These are phyloP conservation scores for Epichloe festucae DNA, from an alignment of 2,329 filamentous ascomycete genomes.

Conservation along the genomic window DNA sequence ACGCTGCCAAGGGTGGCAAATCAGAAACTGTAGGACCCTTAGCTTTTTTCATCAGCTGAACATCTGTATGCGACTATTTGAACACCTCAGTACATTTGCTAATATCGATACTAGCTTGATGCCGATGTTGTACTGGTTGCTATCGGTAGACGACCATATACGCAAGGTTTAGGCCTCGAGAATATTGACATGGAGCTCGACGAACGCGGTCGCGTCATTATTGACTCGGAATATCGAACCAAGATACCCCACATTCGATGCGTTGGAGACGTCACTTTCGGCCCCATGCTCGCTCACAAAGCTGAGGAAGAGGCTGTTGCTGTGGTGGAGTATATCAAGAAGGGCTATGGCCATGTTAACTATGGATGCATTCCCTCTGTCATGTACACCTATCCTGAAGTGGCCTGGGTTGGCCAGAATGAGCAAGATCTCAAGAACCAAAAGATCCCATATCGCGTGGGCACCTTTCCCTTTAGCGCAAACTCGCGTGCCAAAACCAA, in stretches of 20 bases:
- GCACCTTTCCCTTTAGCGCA: conserved; percentile 92
- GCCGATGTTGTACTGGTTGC: conserved; percentile 93
- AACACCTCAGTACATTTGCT: conserved; percentile 6
- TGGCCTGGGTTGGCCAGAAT: conserved; percentile 96
- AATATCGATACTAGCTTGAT: conserved; percentile 50
- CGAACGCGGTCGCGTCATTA: conserved; percentile 86
- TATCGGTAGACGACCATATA: conserved; percentile 93
- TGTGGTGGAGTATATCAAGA: conserved; percentile 92
- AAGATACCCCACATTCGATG: conserved; percentile 95
- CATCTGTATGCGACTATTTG: neutral
- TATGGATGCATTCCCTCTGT: conserved; percentile 95
- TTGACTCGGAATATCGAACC: conserved; percentile 97
- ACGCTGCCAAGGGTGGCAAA: conserved; percentile 94
- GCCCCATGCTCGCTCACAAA: conserved; percentile 98
- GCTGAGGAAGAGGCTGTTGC: conserved; percentile 96
- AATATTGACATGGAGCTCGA: conserved; percentile 87
- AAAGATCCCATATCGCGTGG: conserved; percentile 83
- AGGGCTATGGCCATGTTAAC: conserved; percentile 97
- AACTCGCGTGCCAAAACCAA: conserved; percentile 99
- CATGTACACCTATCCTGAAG: conserved; percentile 99
- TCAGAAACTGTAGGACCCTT: conserved; percentile 58
- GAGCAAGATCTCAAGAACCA: conserved; percentile 89
- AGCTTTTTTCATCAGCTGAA: neutral
- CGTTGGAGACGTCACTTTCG: conserved; percentile 92
- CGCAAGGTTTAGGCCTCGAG: conserved; percentile 78